Base-by-base conservation (phyloP, 768 basidiomycete species). In the Suillus tomentosus region DNA sequence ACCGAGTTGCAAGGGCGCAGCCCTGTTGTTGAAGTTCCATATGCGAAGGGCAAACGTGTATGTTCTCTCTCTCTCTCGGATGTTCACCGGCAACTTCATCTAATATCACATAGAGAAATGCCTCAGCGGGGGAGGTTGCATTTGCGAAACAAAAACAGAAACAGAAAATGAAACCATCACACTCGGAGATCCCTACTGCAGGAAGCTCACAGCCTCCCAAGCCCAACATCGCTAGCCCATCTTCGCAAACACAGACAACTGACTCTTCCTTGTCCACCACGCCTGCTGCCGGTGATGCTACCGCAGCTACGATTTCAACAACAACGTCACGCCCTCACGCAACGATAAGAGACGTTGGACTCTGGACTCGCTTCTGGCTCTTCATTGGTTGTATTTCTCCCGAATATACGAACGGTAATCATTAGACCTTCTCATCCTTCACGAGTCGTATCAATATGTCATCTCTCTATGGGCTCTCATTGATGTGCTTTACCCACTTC, bases 311-410 rank as follows among this genome's bases (percentile, higher is more conserved):
- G 4, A 24, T 24, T 7, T 7, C 48, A 50, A 24, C 48, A 11
- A 10, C 7, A 1, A 9, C n/a, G 45, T n/a, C 45, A 47, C 45
- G 45, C 45, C n/a, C 0, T 5, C 10, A n/a, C 11, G 45, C 45
- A n/a, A 47, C 2, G 4, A 47, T 47, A n/a, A 11, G 3, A 47
- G 4, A 47, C 0, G 19, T 10, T 11, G 45, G 45, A 47, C 19
- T 47, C n/a, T 47, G 45, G 45, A 47, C 45, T 47, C 45, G 45
- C 45, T n/a, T 47, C 10, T 47, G 45, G 45, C 45, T 47, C 45
- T 47, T 47, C 5, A 4, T 47, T 2, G 45, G 45, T 11, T 47
- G 45, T 47, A 4, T 31, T 5, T 47, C 45, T 47, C 45, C 4
- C n/a, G 45, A 47, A n/a, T 47, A 47, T 5, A 47, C 45, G 2